Conservation (phyloP, 768 basidiomycete species). For the Rhodotorula kratochvilovae region DNA sequence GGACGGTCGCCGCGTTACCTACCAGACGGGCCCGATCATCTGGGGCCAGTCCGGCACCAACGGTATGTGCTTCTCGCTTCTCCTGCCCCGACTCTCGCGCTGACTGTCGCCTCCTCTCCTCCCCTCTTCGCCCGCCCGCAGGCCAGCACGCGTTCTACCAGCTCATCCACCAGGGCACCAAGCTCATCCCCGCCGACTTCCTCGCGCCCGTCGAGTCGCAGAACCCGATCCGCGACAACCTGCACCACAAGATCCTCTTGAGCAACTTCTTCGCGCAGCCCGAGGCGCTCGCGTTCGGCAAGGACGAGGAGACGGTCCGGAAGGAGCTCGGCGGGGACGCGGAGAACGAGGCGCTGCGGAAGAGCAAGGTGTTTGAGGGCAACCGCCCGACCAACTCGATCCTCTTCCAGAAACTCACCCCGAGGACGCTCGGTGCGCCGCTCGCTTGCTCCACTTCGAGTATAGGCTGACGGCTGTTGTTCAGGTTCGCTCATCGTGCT, state of each 20-base stretch:
- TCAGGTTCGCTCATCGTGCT: slow-evolving; percentile 73
- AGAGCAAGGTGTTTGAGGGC: slow-evolving; percentile 97
- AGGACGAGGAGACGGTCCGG: slow-evolving; percentile 81
- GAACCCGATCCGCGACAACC: slow-evolving; percentile 79
- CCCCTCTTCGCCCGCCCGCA: background rate
- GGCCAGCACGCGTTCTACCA: slow-evolving; percentile 91
- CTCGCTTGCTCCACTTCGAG: slow-evolving; percentile 24
- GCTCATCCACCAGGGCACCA: slow-evolving; percentile 80
- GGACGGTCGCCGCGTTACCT: slow-evolving; percentile 81
- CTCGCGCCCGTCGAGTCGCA: slow-evolving; percentile 81
- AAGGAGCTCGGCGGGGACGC: slow-evolving; percentile 52
- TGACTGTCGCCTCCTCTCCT: background rate
- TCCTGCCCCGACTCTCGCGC: background rate
- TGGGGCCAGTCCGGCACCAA: slow-evolving; percentile 99
- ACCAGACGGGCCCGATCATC: slow-evolving; percentile 98
- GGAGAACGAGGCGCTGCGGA: slow-evolving; percentile 74
- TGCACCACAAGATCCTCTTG: slow-evolving; percentile 94
- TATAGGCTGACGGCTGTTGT: no score
- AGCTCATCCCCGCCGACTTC: slow-evolving; percentile 86
- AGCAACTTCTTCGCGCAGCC: slow-evolving; percentile 90
- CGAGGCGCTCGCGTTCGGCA: slow-evolving; percentile 88
- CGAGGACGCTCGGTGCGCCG: slow-evolving; percentile 68
- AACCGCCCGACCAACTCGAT: slow-evolving; percentile 96
- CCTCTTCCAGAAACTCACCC: slow-evolving; percentile 87
- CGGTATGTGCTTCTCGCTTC: slow-evolving; percentile 51